Conservation (phyloP, 2,329 filamentous ascomycete genomes). For the Cytospora schulzeri region DNA sequence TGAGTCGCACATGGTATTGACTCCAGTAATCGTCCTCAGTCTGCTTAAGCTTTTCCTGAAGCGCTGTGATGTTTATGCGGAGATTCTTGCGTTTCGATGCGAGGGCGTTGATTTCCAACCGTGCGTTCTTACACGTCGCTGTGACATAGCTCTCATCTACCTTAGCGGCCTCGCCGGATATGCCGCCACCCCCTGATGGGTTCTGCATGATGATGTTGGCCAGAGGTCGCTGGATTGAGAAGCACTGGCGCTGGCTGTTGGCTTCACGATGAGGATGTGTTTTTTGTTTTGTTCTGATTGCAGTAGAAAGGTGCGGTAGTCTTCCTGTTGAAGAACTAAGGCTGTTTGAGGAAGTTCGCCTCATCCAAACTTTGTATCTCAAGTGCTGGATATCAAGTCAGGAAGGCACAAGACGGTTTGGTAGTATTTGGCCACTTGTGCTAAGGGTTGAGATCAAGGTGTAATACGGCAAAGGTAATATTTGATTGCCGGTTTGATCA, state of each 20-base stretch:
- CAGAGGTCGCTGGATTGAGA: neutral
- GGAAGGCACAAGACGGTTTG: neutral
- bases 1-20: neutral
- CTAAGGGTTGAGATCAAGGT: neutral
- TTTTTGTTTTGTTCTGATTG: neutral
- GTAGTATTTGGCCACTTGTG: neutral
- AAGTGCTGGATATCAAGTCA: neutral
- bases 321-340: neutral
- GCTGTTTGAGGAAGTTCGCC: neutral
- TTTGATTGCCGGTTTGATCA: neutral
- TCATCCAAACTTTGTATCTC: neutral
- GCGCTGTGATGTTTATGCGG: neutral
- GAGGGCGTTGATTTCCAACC: neutral
- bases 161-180: neutral
- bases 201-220: constrained; percentile 1
- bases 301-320: neutral
- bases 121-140: constrained; percentile 2
- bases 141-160: neutral
- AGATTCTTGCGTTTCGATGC: constrained; percentile 2
- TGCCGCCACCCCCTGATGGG: neutral
- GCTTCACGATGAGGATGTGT: neutral
- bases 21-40: constrained; percentile 11
- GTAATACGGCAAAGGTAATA: neutral
- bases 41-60: neutral
- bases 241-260: neutral